phyloP scores from a whole-genome alignment of 371 early-diverging fungal species.

The Mucor sp. region DNA sequence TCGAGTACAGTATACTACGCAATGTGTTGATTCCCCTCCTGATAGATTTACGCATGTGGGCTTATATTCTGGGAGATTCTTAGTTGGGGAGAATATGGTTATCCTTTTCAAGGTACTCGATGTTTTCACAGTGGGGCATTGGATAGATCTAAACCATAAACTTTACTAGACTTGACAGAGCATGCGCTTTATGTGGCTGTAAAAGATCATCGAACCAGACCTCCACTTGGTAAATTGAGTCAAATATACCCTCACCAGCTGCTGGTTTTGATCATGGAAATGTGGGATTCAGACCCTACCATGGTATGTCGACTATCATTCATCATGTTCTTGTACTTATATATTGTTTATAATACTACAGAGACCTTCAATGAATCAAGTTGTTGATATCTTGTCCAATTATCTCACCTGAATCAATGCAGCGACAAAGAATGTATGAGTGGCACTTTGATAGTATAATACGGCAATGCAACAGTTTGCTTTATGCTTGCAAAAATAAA shows the following conservation, averaged over 20 bases:
- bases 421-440: not conserved
- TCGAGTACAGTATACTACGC: not conserved
- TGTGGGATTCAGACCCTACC: constrained; percentile 71
- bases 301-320: constrained; percentile 30
- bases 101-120: constrained; percentile 75
- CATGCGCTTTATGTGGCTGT: constrained; percentile 53
- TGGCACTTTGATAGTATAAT: not conserved
- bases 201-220: constrained; percentile 60
- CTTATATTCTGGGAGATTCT: constrained; percentile 83
- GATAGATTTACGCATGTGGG: constrained; percentile 71
- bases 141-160: too few relatives aligned
- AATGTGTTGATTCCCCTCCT: not conserved
- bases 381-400: constrained; percentile 24
- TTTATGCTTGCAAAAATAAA: too few relatives aligned
- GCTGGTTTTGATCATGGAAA: constrained; percentile 65
- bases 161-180: constrained; percentile 40
- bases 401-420: constrained; percentile 16
- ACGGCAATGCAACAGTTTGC: not conserved
- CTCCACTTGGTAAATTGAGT: constrained; percentile 58
- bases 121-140: too few relatives aligned
- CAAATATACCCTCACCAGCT: constrained; percentile 60
- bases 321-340: not conserved
- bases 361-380: constrained; percentile 30
- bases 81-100: constrained; percentile 73
- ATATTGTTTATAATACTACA: not conserved